Evolutionary conservation across 2,329 filamentous ascomycete genomes (phyloP), one percentile per base, ranked within the genome.

Genomic region (Didymella sp.): DNA sequence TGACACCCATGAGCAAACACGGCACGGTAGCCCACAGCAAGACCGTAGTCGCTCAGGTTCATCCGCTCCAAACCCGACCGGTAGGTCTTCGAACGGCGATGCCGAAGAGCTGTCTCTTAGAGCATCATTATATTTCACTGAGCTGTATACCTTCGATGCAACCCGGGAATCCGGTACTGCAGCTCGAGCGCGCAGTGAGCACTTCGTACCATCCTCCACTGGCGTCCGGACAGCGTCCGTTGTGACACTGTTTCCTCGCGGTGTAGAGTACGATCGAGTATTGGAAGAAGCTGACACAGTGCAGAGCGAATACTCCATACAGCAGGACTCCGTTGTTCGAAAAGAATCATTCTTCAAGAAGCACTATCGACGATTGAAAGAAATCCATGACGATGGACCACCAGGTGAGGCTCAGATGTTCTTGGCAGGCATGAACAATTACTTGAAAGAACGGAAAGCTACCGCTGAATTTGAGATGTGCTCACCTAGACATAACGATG

Each of bases 381-480:
- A 59, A 2, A 68, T 72, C 21, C 72, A 72, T 38, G 24, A 56
- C 11, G 28, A 45, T 17, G 67, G 69, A 0, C 69, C 68, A 13
- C 33, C 66, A 48, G 68, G 68, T n/a, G 71, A 73, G 60, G 64
- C 65, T 4, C 63, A 71, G 22, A 55, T 66, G 17, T 40, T 69
- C 13, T 69, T 66, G 67, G 56, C 51, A 42, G 58, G 56, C 12
- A 58, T 68, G 7, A 59, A 58, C 44, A 43, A 40, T 30, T 42
- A 44, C 30, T 56, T 60, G 2, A 63, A 61, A 17, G 56, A 51
- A 42, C 60, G 52, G 11, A 27, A 57, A 24, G 47, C 15, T 11
- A 28, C 13, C 7, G 30, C 17, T 15, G 44, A 48, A 4, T 27
- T 24, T 15, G 54, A 57, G 19, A 40, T 52, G 25, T 48, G 21